These are phyloP conservation scores for Ambrosia artemisiifolia DNA, from an alignment of 129 eudicot genomes.

Conservation along the genomic window DNA sequence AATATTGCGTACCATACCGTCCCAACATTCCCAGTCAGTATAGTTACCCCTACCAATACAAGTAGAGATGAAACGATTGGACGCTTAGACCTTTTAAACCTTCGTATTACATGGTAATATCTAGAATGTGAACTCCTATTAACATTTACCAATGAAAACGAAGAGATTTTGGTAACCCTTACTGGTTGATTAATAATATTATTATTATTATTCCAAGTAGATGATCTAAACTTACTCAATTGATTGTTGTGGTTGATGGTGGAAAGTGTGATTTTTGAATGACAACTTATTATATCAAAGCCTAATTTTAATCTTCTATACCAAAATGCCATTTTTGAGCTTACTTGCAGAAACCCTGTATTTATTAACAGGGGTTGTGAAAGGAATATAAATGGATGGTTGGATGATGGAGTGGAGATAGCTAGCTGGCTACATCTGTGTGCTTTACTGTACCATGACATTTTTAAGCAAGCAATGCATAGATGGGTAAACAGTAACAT, in stretches of 20 bases:
- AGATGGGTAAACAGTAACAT: no score
- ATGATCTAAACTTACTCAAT: not conserved
- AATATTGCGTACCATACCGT: conserved; percentile 70
- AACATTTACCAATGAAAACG: not conserved
- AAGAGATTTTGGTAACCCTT: not conserved
- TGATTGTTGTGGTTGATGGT: not conserved
- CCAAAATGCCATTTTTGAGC: conserved; percentile 46
- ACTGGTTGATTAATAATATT: not conserved
- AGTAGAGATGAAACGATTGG: no score
- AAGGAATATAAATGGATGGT: no score
- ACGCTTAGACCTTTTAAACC: no score
- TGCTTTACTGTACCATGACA: no score
- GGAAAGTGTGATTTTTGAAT: conserved; percentile 6
- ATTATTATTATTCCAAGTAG: no score
- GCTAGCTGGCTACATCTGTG: no score
- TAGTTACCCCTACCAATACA: conserved; percentile 15
- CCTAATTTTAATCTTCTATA: conserved; percentile 47
- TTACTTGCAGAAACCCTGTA: no score
- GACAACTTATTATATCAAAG: conserved; percentile 19
- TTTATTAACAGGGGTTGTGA: no score
- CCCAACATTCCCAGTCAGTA: conserved; percentile 63
- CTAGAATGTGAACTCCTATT: conserved; percentile 3
- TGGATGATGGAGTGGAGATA: no score
- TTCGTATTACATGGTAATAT: conserved; percentile 32
- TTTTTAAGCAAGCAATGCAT: no score